Evolutionary conservation across 345 rosid genomes (phyloP).

Genomic region (Salix caprea): DNA sequence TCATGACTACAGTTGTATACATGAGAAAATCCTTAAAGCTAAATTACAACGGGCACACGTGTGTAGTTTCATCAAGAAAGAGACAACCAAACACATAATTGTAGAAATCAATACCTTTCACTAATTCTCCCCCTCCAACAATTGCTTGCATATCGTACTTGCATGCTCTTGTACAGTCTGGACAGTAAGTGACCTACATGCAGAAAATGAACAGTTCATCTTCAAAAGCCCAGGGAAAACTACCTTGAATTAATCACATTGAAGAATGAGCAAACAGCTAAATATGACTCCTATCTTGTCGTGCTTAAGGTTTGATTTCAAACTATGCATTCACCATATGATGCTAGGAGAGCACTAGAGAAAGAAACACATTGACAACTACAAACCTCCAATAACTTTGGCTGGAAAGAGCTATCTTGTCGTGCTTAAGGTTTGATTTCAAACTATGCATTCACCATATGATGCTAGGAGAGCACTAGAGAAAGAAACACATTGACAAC

Average conservation of each 20-base stretch:
- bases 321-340: neutral
- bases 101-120: constrained; percentile 68
- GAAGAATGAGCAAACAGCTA: neutral
- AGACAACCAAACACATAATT: constrained; percentile 75
- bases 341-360: neutral
- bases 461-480: neutral
- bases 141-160: constrained; percentile 56
- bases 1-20: neutral
- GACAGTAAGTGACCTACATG: constrained; percentile 81
- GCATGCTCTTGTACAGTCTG: constrained; percentile 92
- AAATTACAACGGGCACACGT: constrained; percentile 51
- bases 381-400: constrained; percentile 87
- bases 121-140: constrained; percentile 31
- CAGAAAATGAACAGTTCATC: neutral
- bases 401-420: constrained; percentile 66
- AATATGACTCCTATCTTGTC: neutral
- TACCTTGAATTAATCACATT: neutral
- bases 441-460: neutral
- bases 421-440: neutral
- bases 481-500: constrained; percentile 6
- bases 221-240: neutral
- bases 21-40: neutral
- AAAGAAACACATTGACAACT: constrained; percentile 7
- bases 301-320: neutral
- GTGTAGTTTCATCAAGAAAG: constrained; percentile 58